Evolutionary conservation across 2,329 filamentous ascomycete genomes (phyloP).

Genomic region (Lomentospora prolificans): DNA sequence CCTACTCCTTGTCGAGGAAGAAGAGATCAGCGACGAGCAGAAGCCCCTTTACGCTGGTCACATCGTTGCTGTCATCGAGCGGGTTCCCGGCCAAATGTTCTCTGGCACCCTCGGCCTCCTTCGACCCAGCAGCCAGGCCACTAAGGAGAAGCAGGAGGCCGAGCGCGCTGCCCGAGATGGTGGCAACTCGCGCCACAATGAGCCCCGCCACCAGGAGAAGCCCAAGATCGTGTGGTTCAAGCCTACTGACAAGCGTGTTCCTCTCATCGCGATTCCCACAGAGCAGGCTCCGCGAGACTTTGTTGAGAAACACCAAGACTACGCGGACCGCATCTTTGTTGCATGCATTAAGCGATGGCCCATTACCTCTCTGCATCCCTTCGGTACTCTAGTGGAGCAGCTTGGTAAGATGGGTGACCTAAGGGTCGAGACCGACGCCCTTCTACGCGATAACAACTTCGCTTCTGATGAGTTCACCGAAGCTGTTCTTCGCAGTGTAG

Average conservation of each 20-base stretch:
- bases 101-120: slow-evolving; percentile 90
- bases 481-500: slow-evolving; percentile 85
- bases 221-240: slow-evolving; percentile 99
- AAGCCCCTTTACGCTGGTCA: slow-evolving; percentile 97
- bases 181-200: slow-evolving; percentile 57
- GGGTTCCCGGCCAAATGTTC: slow-evolving; percentile 97
- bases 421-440: slow-evolving; percentile 94
- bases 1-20: slow-evolving; percentile 90
- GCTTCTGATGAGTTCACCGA: slow-evolving; percentile 96
- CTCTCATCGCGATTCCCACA: slow-evolving; percentile 93
- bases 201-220: slow-evolving; percentile 78
- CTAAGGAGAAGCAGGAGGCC: slow-evolving; percentile 98
- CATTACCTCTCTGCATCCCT: slow-evolving; percentile 97
- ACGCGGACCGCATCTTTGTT: slow-evolving; percentile 95
- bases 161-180: slow-evolving; percentile 89
- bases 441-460: slow-evolving; percentile 98
- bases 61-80: slow-evolving; percentile 93
- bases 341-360: slow-evolving; percentile 99
- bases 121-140: slow-evolving; percentile 93
- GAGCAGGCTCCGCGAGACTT: slow-evolving; percentile 97
- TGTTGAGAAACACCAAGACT: slow-evolving; percentile 96
- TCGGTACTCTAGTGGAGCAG: slow-evolving; percentile 94
- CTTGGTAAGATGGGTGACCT: slow-evolving; percentile 95
- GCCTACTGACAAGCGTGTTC: slow-evolving; percentile 97
- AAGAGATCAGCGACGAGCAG: slow-evolving; percentile 96